phyloP scores from a whole-genome alignment of 768 basidiomycete genomes.

The Serendipita sp. region DNA sequence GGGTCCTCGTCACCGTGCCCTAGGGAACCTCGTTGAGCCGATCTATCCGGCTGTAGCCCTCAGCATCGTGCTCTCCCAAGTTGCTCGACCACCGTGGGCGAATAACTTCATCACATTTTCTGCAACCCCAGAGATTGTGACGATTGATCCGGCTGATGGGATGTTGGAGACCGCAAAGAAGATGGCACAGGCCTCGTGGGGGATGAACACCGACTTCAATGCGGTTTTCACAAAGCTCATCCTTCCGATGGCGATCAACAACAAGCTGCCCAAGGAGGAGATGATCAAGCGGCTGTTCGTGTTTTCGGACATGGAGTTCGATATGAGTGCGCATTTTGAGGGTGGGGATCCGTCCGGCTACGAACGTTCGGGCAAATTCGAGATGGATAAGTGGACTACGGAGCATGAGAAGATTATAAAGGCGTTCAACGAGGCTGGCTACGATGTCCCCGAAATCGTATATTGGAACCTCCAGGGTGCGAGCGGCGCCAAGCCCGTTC shows the following conservation, averaged over 20 bases:
- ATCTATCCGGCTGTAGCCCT: slow-evolving; percentile 50
- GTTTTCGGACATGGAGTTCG: slow-evolving; percentile 72
- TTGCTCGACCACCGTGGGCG: slow-evolving; percentile 49
- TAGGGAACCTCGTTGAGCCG: no score
- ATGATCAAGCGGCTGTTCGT: slow-evolving; percentile 67
- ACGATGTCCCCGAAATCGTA: slow-evolving; percentile 57
- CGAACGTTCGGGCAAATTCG: background rate
- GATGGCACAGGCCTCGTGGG: slow-evolving; percentile 31
- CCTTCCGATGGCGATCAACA: slow-evolving; percentile 40
- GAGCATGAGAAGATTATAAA: slow-evolving; percentile 41
- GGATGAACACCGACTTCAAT: slow-evolving; percentile 44
- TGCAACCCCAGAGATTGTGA: slow-evolving; percentile 30
- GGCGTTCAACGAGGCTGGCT: slow-evolving; percentile 45
- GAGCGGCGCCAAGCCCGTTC: slow-evolving; percentile 30
- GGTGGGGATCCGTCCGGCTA: no score
- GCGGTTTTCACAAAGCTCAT: slow-evolving; percentile 48
- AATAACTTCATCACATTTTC: slow-evolving; percentile 60
- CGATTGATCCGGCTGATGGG: slow-evolving; percentile 28
- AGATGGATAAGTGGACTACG: slow-evolving; percentile 35
- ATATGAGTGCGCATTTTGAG: slow-evolving; percentile 22
- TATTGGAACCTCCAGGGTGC: slow-evolving; percentile 44
- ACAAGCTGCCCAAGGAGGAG: slow-evolving; percentile 44
- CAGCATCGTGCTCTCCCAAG: slow-evolving; percentile 45
- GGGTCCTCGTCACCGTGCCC: slow-evolving; percentile 5
- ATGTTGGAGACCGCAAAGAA: slow-evolving; percentile 24